Evolutionary conservation across 2,329 filamentous ascomycete genomes (phyloP).

Genomic region (Fusarium vanettenii): DNA sequence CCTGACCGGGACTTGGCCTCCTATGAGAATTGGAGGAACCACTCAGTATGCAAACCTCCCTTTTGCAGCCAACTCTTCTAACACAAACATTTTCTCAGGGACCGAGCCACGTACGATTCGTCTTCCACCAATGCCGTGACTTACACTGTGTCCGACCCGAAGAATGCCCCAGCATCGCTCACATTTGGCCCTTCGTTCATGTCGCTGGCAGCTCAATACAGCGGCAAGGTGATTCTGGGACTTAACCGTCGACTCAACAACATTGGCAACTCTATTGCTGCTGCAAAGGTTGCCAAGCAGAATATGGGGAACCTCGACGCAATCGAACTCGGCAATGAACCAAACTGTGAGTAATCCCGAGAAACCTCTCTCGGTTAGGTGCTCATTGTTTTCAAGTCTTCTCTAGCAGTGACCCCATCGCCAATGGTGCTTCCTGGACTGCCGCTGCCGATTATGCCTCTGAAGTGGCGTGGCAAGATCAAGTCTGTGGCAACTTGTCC

Average conservation of each 20-base stretch:
- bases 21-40: constrained; percentile 68
- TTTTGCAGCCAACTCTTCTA: not conserved
- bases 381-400: constrained; percentile 3
- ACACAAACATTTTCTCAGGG: constrained; percentile 33
- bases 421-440: constrained; percentile 43
- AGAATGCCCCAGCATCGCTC: constrained; percentile 60
- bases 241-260: constrained; percentile 66
- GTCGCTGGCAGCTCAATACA: constrained; percentile 60
- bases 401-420: constrained; percentile 34
- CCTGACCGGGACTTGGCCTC: constrained; percentile 63
- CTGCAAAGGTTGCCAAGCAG: constrained; percentile 57
- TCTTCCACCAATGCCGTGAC: constrained; percentile 58
- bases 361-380: not conserved
- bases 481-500: constrained; percentile 46
- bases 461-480: constrained; percentile 48
- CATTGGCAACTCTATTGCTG: constrained; percentile 64
- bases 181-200: constrained; percentile 66
- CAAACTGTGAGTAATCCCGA: constrained; percentile 57
- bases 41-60: constrained; percentile 54
- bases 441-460: constrained; percentile 48
- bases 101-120: constrained; percentile 64
- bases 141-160: constrained; percentile 60
- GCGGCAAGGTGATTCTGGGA: constrained; percentile 62
- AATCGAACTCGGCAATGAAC: constrained; percentile 69
- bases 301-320: constrained; percentile 62